phyloP scores from a whole-genome alignment of 176 grass and related monocot genomes.

The Oryza officinalis region DNA sequence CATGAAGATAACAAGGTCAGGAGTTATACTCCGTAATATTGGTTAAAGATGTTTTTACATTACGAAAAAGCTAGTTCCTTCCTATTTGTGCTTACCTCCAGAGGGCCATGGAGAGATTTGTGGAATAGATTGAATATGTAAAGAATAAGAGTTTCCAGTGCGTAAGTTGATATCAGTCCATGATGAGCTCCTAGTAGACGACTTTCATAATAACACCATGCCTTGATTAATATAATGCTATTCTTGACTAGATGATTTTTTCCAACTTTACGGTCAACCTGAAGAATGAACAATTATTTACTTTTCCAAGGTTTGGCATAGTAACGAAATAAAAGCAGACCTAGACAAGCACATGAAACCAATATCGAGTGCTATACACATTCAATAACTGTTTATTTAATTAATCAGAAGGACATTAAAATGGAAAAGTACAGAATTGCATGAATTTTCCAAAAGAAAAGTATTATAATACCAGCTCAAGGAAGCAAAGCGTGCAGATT shows the following conservation, averaged over 20 bases:
- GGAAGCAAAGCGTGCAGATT: constrained; percentile 75
- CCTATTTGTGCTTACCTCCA: constrained; percentile 49
- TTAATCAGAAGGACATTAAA: constrained; percentile 26
- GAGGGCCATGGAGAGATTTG: constrained; percentile 61
- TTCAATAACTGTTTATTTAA: not conserved
- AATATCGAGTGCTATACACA: constrained; percentile 17
- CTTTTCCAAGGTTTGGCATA: not conserved
- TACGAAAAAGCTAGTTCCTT: constrained; percentile 11
- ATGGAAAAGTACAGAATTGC: not conserved
- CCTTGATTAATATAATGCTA: constrained; percentile 89
- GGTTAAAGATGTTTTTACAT: constrained; percentile 19
- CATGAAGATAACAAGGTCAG: constrained; percentile 15
- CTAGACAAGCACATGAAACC: constrained; percentile 23
- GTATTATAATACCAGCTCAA: constrained; percentile 66
- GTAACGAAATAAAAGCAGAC: constrained; percentile 19
- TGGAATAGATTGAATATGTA: constrained; percentile 93
- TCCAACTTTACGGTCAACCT: constrained; percentile 75
- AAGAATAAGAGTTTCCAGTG: constrained; percentile 77
- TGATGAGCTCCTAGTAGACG: constrained; percentile 83
- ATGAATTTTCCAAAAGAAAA: constrained; percentile 19
- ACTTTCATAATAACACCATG: constrained; percentile 98
- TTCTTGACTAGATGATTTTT: constrained; percentile 85
- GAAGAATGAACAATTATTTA: constrained; percentile 34
- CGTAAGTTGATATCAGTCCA: constrained; percentile 95
- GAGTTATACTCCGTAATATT: constrained; percentile 9